phyloP scores from a whole-genome alignment of 1,139 yeast genomes.

The Candida sp. region DNA sequence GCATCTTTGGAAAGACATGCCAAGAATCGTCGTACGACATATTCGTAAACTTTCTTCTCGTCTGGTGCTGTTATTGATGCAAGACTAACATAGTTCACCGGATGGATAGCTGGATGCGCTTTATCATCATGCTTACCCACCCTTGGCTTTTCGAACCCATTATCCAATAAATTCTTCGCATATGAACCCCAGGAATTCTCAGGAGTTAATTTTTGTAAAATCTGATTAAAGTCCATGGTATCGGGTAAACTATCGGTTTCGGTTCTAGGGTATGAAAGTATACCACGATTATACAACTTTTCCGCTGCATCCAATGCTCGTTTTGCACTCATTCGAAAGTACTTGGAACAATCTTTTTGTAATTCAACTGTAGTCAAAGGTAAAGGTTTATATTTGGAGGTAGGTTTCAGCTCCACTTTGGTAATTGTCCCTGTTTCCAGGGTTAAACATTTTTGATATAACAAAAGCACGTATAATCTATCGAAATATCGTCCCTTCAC shows the following conservation, averaged over 20 bases:
- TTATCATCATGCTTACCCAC: conserved; percentile 84
- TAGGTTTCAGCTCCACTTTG: conserved; percentile 56
- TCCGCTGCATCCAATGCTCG: conserved; percentile 83
- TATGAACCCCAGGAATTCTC: conserved; percentile 49
- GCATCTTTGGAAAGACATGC: conserved; percentile 96
- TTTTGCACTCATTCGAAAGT: conserved; percentile 78
- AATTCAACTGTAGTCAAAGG: conserved; percentile 96
- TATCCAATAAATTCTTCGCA: conserved; percentile 29
- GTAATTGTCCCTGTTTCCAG: conserved; percentile 47
- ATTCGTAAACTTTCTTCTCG: conserved; percentile 79
- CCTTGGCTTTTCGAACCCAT: conserved; percentile 59
- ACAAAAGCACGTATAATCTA: conserved; percentile 53
- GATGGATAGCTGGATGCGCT: conserved; percentile 99
- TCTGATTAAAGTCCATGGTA: conserved; percentile 61
- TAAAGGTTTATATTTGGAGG: conserved; percentile 75
- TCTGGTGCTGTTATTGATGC: conserved; percentile 34
- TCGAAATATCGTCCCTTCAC: conserved; percentile 70
- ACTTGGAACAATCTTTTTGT: conserved; percentile 80
- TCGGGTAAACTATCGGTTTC: conserved; percentile 89
- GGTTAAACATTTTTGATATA: conserved; percentile 65
- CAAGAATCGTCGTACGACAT: conserved; percentile 78
- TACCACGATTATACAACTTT: conserved; percentile 78
- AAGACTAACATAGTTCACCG: conserved; percentile 52
- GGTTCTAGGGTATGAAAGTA: conserved; percentile 93
- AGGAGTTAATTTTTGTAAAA: conserved; percentile 59